Conservation (phyloP, 2,329 filamentous ascomycete genomes). For the Ustulina deusta region DNA sequence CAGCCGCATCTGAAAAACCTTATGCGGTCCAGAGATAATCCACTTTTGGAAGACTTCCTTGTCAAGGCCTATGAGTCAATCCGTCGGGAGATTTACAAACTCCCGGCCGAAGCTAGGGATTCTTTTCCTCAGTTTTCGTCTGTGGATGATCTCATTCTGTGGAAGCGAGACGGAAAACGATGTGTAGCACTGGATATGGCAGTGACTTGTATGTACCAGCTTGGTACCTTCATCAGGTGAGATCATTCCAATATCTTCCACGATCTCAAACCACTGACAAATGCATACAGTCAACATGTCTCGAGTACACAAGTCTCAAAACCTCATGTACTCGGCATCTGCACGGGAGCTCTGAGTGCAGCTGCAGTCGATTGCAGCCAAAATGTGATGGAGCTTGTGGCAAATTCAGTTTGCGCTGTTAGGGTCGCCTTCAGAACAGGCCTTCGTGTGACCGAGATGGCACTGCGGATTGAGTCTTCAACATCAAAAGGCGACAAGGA, state of each 20-base stretch:
- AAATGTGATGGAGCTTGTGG: too few relatives aligned
- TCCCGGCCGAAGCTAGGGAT: not conserved
- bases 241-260: not conserved
- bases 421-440: too few relatives aligned
- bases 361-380: too few relatives aligned
- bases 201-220: not conserved
- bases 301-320: too few relatives aligned
- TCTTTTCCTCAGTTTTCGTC: not conserved
- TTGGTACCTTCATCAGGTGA: not conserved
- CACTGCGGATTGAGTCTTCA: too few relatives aligned
- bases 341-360: too few relatives aligned
- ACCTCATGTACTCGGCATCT: too few relatives aligned
- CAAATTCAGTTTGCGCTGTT: too few relatives aligned
- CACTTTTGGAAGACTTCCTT: not conserved
- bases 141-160: not conserved
- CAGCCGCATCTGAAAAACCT: not conserved
- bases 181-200: not conserved
- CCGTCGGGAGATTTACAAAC: not conserved
- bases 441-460: too few relatives aligned
- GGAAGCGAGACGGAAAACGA: not conserved
- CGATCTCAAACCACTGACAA: not conserved
- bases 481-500: too few relatives aligned
- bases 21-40: not conserved
- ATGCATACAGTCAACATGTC: too few relatives aligned
- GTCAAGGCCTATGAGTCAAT: not conserved